Evolutionary conservation across 176 grass and related monocot species (phyloP).

Genomic region (Triticum urartu): DNA sequence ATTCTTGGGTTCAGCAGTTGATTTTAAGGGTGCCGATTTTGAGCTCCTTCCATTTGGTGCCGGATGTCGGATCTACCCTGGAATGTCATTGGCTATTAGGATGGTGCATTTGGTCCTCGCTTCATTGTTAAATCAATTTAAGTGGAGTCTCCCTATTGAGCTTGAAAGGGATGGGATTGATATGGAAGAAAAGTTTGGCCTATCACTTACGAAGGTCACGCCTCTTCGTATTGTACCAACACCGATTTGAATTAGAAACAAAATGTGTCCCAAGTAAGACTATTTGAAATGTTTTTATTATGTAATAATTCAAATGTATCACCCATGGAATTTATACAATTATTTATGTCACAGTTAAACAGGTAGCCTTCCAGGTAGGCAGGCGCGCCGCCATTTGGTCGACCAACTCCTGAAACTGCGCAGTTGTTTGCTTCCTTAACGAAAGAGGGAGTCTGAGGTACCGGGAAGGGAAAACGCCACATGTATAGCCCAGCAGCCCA

Average conservation of each 20-base stretch:
- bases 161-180: conserved; percentile 23
- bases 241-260: not conserved
- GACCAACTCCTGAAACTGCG: no score
- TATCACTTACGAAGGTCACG: not conserved
- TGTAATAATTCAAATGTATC: no score
- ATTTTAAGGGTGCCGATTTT: conserved; percentile 35
- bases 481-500: no score
- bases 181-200: conserved; percentile 49
- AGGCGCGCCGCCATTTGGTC: no score
- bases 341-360: no score
- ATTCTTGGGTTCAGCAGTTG: conserved; percentile 12
- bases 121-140: conserved; percentile 3
- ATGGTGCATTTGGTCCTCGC: conserved; percentile 45
- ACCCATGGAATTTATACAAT: no score
- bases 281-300: no score
- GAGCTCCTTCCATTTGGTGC: conserved; percentile 41
- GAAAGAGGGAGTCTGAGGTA: no score
- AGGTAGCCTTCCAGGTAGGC: no score
- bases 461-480: no score
- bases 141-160: conserved; percentile 30
- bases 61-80: conserved; percentile 39
- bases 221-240: conserved; percentile 36
- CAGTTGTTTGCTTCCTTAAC: no score
- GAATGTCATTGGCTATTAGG: conserved; percentile 39
- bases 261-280: no score